Evolutionary conservation across 1,284 basidiomycete species (phyloP), one percentile per base, ranked within the genome.

Genomic region (Golubevia sp.): DNA sequence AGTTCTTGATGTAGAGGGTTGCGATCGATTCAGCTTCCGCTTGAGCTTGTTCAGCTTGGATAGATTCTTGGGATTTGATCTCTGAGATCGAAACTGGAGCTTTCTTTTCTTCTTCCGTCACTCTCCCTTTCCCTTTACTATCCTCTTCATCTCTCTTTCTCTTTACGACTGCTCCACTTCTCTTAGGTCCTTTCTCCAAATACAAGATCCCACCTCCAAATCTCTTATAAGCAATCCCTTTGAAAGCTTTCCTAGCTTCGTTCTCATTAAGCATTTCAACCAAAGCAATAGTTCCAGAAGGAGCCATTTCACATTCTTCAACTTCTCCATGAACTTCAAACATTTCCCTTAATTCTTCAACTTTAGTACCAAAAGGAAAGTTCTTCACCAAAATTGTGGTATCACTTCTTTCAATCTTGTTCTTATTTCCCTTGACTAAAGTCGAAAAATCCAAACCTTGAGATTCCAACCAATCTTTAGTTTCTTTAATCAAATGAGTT

Each of bases 341-440:
- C 51, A 98, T 82, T 66, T 90, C 90, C 34, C 88, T 88, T 20
- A 98, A 88, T 66, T 91, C 89, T 11, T 89, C 88, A 0, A 86
- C 85, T 0, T 90, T 89, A 0, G 94, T 97, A 15, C 93, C 93
- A 76, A 92, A 97, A 0, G 96, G 95, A 52, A 99, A 94, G 85
- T 99, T 98, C 86, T 99, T 99, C 66, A 98, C 92, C 7, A 99
- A 88, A 62, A 98, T 90, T 53, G 88, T 90, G 0, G 92, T 95
- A 73, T 92, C 89, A 0, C 63, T 67, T 15, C 77, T 64, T 24
- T 64, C 55, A 7, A 30, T 58, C 48, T 55, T 62, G 7, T 61
- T 62, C 21, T 26, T 52, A 8, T 51, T 52, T 11, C 20, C 21
- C 2, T 21, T 57, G 58, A 24, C 44, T 30, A 3, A 15, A 23